These are phyloP conservation scores for Suillus placidus DNA, from an alignment of 768 basidiomycete species.

Conservation along the genomic window DNA sequence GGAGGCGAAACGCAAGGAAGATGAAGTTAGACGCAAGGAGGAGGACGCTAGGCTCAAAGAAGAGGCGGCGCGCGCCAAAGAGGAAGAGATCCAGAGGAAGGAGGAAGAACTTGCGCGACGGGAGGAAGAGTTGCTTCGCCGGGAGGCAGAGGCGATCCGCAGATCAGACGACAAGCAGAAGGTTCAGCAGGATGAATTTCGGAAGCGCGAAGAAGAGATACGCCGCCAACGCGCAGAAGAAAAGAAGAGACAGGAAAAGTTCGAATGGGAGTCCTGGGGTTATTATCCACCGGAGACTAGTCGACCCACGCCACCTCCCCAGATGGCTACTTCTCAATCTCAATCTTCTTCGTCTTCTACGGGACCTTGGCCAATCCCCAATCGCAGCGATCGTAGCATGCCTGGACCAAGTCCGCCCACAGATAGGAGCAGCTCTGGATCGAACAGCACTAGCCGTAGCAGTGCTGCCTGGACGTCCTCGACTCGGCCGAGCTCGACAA, in stretches of 20 bases:
- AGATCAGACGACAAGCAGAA: slow-evolving; percentile 30
- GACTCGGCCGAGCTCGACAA: slow-evolving; percentile 30
- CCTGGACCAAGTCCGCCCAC: slow-evolving; percentile 33
- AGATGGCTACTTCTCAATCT: slow-evolving; percentile 21
- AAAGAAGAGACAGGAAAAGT: slow-evolving; percentile 30
- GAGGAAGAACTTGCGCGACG: slow-evolving; percentile 33
- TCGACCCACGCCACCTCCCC: slow-evolving; percentile 25
- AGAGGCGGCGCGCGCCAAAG: slow-evolving; percentile 29
- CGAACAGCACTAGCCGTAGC: slow-evolving; percentile 31
- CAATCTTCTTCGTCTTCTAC: slow-evolving; percentile 30
- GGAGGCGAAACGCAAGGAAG: slow-evolving; percentile 27
- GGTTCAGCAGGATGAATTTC: slow-evolving; percentile 30
- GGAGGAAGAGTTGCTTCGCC: slow-evolving; percentile 36
- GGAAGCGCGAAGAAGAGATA: slow-evolving; percentile 35
- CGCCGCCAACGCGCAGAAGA: slow-evolving; percentile 35
- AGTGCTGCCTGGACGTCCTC: slow-evolving; percentile 35
- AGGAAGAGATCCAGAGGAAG: slow-evolving; percentile 26
- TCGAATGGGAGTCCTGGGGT: slow-evolving; percentile 27
- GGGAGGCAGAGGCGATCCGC: slow-evolving; percentile 35
- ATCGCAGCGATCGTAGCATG: slow-evolving; percentile 35
- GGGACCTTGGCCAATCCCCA: slow-evolving; percentile 35
- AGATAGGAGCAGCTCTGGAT: slow-evolving; percentile 35
- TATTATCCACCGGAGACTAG: slow-evolving; percentile 26
- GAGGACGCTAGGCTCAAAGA: slow-evolving; percentile 29
- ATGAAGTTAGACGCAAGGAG: slow-evolving; percentile 28